These are phyloP conservation scores for Talaromyces ruber DNA, from an alignment of 495 filamentous ascomycete species.

Conservation along the genomic window DNA sequence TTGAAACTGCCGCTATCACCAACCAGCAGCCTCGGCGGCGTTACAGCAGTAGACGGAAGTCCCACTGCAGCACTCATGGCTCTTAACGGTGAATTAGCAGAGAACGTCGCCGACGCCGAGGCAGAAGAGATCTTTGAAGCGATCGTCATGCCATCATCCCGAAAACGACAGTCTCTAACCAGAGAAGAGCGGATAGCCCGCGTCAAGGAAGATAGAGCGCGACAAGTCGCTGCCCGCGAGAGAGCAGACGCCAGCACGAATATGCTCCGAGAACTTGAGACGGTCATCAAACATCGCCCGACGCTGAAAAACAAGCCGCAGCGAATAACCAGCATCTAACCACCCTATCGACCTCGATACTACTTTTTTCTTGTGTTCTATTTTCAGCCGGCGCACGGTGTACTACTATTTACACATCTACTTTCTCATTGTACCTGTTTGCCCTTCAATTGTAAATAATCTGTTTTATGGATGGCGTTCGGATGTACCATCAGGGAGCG, in stretches of 20 bases:
- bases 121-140: constrained; percentile 88
- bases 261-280: constrained; percentile 87
- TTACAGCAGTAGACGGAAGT: constrained; percentile 78
- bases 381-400: not conserved
- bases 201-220: constrained; percentile 78
- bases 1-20: constrained; percentile 70
- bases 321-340: constrained; percentile 41
- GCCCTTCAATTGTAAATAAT: not conserved
- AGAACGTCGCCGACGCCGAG: constrained; percentile 14
- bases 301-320: constrained; percentile 32
- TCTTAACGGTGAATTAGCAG: constrained; percentile 24
- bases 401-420: not conserved
- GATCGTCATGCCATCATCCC: constrained; percentile 58
- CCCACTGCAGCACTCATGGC: constrained; percentile 68
- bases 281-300: constrained; percentile 73
- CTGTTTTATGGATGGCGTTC: not conserved
- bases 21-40: constrained; percentile 68
- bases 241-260: constrained; percentile 70
- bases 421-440: not conserved
- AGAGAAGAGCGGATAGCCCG: constrained; percentile 82
- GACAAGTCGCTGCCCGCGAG: constrained; percentile 57
- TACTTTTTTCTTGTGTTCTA: not conserved
- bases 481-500: not conserved
- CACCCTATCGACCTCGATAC: not conserved
- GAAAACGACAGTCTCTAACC: constrained; percentile 62